Evolutionary conservation across 2,329 filamentous ascomycete species (phyloP).

Genomic region (Elsinoe ampelina): DNA sequence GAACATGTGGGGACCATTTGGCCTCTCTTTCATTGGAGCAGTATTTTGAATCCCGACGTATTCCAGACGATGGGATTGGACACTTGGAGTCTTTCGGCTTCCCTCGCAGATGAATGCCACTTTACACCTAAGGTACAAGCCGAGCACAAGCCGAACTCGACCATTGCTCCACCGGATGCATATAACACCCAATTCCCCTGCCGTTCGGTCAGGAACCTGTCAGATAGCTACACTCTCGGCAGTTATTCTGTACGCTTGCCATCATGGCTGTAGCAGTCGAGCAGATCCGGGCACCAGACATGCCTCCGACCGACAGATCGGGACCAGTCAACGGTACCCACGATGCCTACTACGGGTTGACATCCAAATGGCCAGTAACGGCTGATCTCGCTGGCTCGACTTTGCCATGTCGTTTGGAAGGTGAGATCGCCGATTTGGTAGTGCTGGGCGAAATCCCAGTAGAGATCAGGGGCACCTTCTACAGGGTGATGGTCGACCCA

Average conservation of each 20-base stretch:
- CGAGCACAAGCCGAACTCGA: too few species aligned
- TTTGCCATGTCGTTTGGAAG: conserved; percentile 32
- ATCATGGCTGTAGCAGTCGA: background rate
- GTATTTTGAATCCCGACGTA: too few species aligned
- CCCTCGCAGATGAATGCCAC: too few species aligned
- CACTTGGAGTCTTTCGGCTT: too few species aligned
- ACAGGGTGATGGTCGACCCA: conserved; percentile 45
- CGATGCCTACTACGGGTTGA: conserved; percentile 4
- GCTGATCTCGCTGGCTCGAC: conserved; percentile 5
- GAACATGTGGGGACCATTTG: background rate
- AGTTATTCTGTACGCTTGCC: too few species aligned
- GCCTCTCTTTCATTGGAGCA: too few species aligned
- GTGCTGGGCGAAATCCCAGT: conserved; percentile 25
- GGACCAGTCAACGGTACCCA: background rate
- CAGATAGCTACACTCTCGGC: too few species aligned
- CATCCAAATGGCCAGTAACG: conserved; percentile 4
- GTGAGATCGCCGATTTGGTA: conserved; percentile 28
- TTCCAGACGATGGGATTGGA: too few species aligned
- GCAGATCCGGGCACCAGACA: background rate
- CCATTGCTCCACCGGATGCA: too few species aligned
- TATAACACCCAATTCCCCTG: too few species aligned
- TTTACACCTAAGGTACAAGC: too few species aligned
- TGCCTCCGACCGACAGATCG: background rate
- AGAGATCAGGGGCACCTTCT: conserved; percentile 29
- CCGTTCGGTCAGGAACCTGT: too few species aligned